These are phyloP conservation scores for Leccinum subgranulosum DNA, from an alignment of 768 basidiomycete species.

Conservation along the genomic window DNA sequence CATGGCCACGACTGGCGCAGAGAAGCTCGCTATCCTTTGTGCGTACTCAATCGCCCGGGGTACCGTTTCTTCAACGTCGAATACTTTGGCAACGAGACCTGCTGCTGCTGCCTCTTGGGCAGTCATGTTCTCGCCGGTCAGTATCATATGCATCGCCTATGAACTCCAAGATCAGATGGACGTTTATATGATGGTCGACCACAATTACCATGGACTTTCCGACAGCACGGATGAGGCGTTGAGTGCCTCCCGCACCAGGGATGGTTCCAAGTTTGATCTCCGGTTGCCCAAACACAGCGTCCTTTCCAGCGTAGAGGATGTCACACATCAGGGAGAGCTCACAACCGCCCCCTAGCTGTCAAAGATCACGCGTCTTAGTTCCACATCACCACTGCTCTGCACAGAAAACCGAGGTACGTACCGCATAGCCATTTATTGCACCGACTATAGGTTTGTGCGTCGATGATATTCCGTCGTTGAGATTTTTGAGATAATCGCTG, in stretches of 20 bases:
- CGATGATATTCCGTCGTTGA: constrained; percentile 42
- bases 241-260: constrained; percentile 91
- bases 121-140: constrained; percentile 46
- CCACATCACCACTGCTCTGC: neutral
- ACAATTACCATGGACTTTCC: constrained; percentile 63
- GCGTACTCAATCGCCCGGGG: constrained; percentile 43
- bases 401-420: constrained; percentile 22
- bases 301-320: constrained; percentile 85
- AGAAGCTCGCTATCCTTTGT: constrained; percentile 31
- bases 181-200: neutral
- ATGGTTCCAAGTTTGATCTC: constrained; percentile 95
- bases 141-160: constrained; percentile 55
- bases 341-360: constrained; percentile 91
- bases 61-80: constrained; percentile 38
- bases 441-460: constrained; percentile 90
- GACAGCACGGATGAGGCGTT: constrained; percentile 78
- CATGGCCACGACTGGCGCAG: constrained; percentile 30
- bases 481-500: constrained; percentile 41
- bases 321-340: constrained; percentile 97
- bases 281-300: constrained; percentile 90
- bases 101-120: constrained; percentile 45
- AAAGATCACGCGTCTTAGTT: constrained; percentile 22
- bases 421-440: constrained; percentile 90
- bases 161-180: neutral
- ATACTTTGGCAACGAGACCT: constrained; percentile 47